phyloP scores from a whole-genome alignment of 2,329 filamentous ascomycete species.

The Balansia obtecta region DNA sequence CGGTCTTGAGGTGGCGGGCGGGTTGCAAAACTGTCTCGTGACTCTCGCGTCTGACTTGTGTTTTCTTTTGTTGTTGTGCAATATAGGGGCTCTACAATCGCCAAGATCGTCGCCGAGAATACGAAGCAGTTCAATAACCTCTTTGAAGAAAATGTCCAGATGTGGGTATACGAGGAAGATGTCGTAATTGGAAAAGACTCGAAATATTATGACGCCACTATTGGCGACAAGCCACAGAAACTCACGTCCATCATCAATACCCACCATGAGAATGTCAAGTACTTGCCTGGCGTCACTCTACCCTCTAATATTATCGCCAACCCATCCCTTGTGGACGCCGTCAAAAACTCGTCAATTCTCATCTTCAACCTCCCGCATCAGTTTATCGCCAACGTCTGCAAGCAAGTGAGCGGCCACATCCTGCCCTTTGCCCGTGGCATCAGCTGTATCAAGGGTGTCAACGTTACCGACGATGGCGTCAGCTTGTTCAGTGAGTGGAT shows the following conservation, averaged over 20 bases:
- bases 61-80: not conserved
- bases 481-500: slow-evolving; percentile 92
- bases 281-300: slow-evolving; percentile 77
- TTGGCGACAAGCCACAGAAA: slow-evolving; percentile 61
- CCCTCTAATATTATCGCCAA: slow-evolving; percentile 78
- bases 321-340: slow-evolving; percentile 66
- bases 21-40: not conserved
- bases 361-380: slow-evolving; percentile 96
- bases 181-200: slow-evolving; percentile 61
- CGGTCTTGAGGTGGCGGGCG: not conserved
- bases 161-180: slow-evolving; percentile 98
- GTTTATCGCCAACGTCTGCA: slow-evolving; percentile 81
- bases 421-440: slow-evolving; percentile 86
- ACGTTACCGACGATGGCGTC: slow-evolving; percentile 76
- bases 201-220: slow-evolving; percentile 54
- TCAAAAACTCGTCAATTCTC: slow-evolving; percentile 74
- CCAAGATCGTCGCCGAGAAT: slow-evolving; percentile 95
- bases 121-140: slow-evolving; percentile 62
- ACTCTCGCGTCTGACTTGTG: not conserved
- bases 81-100: slow-evolving; percentile 82
- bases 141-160: slow-evolving; percentile 83
- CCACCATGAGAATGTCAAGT: slow-evolving; percentile 94
- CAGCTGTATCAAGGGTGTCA: slow-evolving; percentile 96
- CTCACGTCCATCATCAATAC: slow-evolving; percentile 86
- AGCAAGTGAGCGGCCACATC: slow-evolving; percentile 76